Conservation (phyloP, 2,329 filamentous ascomycete genomes). For the Colletotrichum sp. region DNA sequence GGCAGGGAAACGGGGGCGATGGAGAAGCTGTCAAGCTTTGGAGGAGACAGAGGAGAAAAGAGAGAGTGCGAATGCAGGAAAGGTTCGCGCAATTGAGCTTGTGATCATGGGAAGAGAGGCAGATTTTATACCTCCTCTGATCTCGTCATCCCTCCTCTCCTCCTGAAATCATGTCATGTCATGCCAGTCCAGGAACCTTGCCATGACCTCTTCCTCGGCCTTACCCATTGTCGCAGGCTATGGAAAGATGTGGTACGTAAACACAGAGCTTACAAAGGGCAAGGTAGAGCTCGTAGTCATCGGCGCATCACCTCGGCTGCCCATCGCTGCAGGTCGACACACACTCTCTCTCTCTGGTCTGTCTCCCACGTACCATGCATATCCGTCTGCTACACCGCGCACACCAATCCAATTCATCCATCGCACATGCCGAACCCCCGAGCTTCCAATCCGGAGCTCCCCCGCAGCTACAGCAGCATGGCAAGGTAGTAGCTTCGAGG, state of each 20-base stretch:
- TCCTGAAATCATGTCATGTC: not conserved
- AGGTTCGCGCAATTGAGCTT: not conserved
- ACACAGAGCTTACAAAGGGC: constrained; percentile 4
- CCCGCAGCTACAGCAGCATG: not conserved
- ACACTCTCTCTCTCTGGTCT: not conserved
- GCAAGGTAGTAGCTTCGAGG: constrained; percentile 4
- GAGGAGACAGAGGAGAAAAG: not conserved
- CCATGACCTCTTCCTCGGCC: constrained; percentile 14
- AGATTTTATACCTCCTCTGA: constrained; percentile 5
- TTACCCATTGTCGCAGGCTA: not conserved
- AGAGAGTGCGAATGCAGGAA: not conserved
- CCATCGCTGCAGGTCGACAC: constrained; percentile 7
- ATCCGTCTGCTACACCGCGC: not conserved
- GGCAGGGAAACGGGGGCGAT: not conserved
- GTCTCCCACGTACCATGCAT: not conserved
- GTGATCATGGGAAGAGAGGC: not conserved
- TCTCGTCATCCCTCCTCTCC: not conserved
- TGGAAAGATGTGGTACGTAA: constrained; percentile 7
- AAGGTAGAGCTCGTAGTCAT: constrained; percentile 7
- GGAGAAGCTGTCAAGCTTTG: not conserved
- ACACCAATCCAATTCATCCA: not conserved
- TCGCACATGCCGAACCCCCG: constrained; percentile 19
- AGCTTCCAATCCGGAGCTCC: not conserved
- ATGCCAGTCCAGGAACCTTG: not conserved
- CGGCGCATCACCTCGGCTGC: constrained; percentile 10